phyloP scores from a whole-genome alignment of 371 early-diverging fungal genomes.

The Basidiobolus meristosporus region DNA sequence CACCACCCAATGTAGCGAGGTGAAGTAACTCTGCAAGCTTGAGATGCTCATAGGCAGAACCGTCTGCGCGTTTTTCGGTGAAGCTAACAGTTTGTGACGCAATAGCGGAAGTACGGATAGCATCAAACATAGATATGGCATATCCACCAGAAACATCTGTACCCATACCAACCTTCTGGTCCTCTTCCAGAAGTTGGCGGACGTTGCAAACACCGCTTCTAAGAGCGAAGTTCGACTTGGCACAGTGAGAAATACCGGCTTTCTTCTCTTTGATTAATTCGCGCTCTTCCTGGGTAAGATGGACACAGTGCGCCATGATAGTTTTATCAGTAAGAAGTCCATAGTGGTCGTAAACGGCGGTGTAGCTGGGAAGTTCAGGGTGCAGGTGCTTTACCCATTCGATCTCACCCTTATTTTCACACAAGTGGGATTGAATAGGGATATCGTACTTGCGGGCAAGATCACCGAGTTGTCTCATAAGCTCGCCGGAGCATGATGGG shows the following conservation, averaged over 20 bases:
- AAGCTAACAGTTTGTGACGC: constrained; percentile 35
- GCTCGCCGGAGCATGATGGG: constrained; percentile 45
- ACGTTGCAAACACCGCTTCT: constrained; percentile 69
- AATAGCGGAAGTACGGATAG: constrained; percentile 55
- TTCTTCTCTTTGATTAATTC: constrained; percentile 26
- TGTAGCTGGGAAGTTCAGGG: constrained; percentile 46
- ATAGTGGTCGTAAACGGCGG: constrained; percentile 50
- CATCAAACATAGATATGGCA: constrained; percentile 62
- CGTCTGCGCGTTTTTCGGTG: constrained; percentile 9
- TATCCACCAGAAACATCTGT: constrained; percentile 86
- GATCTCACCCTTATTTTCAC: constrained; percentile 65
- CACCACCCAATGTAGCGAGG: constrained; percentile 82
- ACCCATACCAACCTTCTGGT: constrained; percentile 69
- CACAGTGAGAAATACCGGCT: constrained; percentile 75
- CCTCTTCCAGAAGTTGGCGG: constrained; percentile 38
- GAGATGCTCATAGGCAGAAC: constrained; percentile 13
- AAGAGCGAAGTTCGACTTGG: constrained; percentile 75
- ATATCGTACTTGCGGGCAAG: constrained; percentile 44
- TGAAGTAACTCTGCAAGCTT: constrained; percentile 49
- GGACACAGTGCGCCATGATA: constrained; percentile 86
- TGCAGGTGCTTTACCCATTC: constrained; percentile 42
- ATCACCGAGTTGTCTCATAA: constrained; percentile 42
- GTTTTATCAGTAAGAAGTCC: constrained; percentile 41
- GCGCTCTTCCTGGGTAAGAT: constrained; percentile 54
- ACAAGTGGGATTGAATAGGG: constrained; percentile 68